A percentile compares a stretch with the other conserved stretches of the same genome.
Evolutionary conservation across 148 eudicot species (phyloP).

Genomic region (Chenopodium album): DNA sequence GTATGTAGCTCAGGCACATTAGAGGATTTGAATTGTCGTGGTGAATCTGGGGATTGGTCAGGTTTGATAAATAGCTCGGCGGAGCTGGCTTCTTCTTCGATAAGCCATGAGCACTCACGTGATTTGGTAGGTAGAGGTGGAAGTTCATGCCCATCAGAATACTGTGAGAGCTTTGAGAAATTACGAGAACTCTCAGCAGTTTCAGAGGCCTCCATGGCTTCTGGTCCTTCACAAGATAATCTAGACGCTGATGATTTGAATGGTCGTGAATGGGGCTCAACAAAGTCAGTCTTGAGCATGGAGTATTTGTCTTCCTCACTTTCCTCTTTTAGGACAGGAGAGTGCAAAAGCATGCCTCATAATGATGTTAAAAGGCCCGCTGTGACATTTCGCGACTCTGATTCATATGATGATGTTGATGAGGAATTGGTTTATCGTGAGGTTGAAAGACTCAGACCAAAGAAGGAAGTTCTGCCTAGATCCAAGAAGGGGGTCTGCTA

Average conservation of each 20-base stretch:
- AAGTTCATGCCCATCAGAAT: slow-evolving; percentile 75
- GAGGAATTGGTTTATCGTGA: slow-evolving; percentile 41
- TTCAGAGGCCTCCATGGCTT: slow-evolving; percentile 41
- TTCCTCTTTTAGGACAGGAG: slow-evolving; percentile 69
- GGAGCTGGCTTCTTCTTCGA: slow-evolving; percentile 58
- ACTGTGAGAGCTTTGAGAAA: slow-evolving; percentile 65
- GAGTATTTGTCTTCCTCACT: slow-evolving; percentile 80
- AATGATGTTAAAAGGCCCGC: slow-evolving; percentile 45
- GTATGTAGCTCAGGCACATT: slow-evolving; percentile 33
- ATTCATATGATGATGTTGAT: slow-evolving; percentile 48
- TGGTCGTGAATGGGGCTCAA: slow-evolving; percentile 67
- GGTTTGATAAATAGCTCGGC: slow-evolving; percentile 56
- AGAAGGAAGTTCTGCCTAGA: slow-evolving; percentile 53
- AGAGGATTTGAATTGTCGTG: slow-evolving; percentile 45
- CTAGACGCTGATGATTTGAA: slow-evolving; percentile 50
- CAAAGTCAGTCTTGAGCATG: slow-evolving; percentile 65
- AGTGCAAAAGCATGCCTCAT: slow-evolving; percentile 51
- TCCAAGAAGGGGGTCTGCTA: slow-evolving; percentile 82
- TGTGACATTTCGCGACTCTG: slow-evolving; percentile 67
- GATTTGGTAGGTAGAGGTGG: slow-evolving; percentile 55
- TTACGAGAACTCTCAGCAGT: slow-evolving; percentile 62
- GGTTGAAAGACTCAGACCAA: slow-evolving; percentile 40
- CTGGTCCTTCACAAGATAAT: slow-evolving; percentile 50
- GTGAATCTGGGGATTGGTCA: slow-evolving; percentile 52
- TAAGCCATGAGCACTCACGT: slow-evolving; percentile 50